phyloP scores from a whole-genome alignment of 2,329 filamentous ascomycete genomes.

The Pyrenophora seminiperda region DNA sequence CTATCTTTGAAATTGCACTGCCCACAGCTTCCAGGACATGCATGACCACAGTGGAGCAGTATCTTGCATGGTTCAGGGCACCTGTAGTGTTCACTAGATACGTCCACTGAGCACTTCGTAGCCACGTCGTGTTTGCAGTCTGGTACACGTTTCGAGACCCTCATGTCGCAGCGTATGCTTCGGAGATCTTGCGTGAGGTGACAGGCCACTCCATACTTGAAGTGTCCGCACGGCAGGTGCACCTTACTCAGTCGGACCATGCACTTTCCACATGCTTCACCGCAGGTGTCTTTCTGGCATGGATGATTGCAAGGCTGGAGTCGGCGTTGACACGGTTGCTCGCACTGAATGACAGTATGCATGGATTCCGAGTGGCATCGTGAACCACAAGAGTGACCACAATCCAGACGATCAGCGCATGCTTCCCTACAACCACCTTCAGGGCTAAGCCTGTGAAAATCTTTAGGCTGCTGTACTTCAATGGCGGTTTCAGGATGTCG shows the following conservation, averaged over 20 bases:
- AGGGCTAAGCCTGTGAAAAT: constrained; percentile 35
- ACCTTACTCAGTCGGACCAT: constrained; percentile 25
- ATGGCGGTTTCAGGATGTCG: constrained; percentile 34
- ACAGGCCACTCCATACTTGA: constrained; percentile 20
- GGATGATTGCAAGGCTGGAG: constrained; percentile 33
- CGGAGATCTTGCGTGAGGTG: constrained; percentile 9
- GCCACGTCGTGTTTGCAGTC: constrained; percentile 61
- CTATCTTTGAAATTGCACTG: constrained; percentile 53
- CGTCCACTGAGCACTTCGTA: constrained; percentile 58
- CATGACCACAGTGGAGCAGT: constrained; percentile 62
- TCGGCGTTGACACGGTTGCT: constrained; percentile 31
- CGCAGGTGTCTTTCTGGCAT: constrained; percentile 37
- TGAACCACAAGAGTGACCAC: constrained; percentile 37
- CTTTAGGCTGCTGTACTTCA: constrained; percentile 32
- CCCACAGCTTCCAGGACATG: constrained; percentile 57
- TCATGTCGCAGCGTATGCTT: constrained; percentile 55
- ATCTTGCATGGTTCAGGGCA: constrained; percentile 58
- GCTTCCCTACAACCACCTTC: constrained; percentile 39
- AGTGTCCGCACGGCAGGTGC: constrained; percentile 37
- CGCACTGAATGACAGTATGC: constrained; percentile 34
- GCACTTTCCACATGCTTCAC: constrained; percentile 36
- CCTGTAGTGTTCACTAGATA: constrained; percentile 48
- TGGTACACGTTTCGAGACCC: constrained; percentile 56
- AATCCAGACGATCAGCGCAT: constrained; percentile 32
- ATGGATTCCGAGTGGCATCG: constrained; percentile 41